Base-by-base conservation (phyloP, 495 filamentous ascomycete species). In the Apodospora peruviana region DNA sequence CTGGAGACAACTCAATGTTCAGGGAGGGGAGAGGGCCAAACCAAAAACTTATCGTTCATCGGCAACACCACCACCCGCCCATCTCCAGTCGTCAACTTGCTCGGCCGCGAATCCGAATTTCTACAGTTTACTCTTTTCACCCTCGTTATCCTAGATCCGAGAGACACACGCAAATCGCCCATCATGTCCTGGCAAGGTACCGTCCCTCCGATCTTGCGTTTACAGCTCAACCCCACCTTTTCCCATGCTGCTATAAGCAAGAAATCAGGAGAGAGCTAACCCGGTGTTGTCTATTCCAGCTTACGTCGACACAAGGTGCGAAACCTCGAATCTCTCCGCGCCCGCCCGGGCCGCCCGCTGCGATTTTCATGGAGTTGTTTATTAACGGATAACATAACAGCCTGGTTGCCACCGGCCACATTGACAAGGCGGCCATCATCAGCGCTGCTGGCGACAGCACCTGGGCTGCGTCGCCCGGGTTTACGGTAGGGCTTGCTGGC, bases 341-440 rank as follows among this genome's bases (percentile, higher is more conserved):
- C 23, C 32, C 37, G 11, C 17, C 17, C 5, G 8, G 8, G 12
- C 25, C 20, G 16, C 23, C 18, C 18, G 18, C 12, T 40, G 4
- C 18, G 3, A 10, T 23, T 20, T 22, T 10, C 5, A 18, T 9
- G 10, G 18, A 10, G 19, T 41, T 17, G 19, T 17, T 21, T 24
- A 22, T 21, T 37, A 5, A 18, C 18, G 20, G 39, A 17, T 2
- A 49, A 32, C 35, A 5, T 25, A 22, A 38, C 45, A 91, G 91
- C 81, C 80, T 97, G 55, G 79, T 97, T 61, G 88, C 79, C 71
- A 83, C 77, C 56, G 83, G 83, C 59, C 85, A 93, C 67, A 72
- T 96, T 69, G 86, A 93, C 76, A 84, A 87, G 72, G 93, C 82
- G 58, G 87, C 87, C 61, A 94, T 96, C 67, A 82, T 91, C 73